Base-by-base conservation (phyloP, 345 rosid species). In the Erucastrum elatum region DNA sequence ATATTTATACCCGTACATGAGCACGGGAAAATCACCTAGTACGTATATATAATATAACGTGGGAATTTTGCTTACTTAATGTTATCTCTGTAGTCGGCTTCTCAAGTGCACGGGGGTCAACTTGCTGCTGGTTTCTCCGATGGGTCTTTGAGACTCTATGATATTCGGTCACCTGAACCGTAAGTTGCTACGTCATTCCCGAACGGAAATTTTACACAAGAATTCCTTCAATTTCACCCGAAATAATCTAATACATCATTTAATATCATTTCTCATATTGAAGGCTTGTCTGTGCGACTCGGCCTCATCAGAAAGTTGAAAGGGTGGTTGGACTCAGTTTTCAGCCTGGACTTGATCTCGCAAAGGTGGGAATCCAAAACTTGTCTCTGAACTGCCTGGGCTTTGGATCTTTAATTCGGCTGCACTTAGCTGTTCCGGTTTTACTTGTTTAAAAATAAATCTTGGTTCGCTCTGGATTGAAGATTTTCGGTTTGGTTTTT, bases 321-420 rank as follows among this genome's bases (percentile, higher is more conserved):
- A 89, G 79, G 86, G 97, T 94, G 64, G 94, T 90, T 51, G 97
- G 97, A 41, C 85, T 94, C 78, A 90, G 92, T 77, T 94, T 92
- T 82, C 94, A 88, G 75, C 98, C 98, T 25, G 97, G 97, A 67
- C 92, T 92, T 64, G 94, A 94, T 76, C 83, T 88, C 10, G 83
- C 81, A 51, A 94, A 94, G 97, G 98, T 79, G 35, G 29, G 53
- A 63, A 15, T 9, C 59, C 17, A 25, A 13, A 67, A 68, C 34
- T 29, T n/a, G n/a, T 64, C 65, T 53, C 33, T 77, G 39, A 34
- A 17, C 26, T 25, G 37, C n/a, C n/a, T n/a, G n/a, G n/a, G n/a
- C n/a, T 53, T 16, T n/a, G n/a, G n/a, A n/a, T 17, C 56, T n/a
- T 44, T 39, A 27, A 65, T 61, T 62, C 13, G 64, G 41, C 12